phyloP scores from a whole-genome alignment of 2,329 filamentous ascomycete genomes.

The Chrysoporthe puriensis region DNA sequence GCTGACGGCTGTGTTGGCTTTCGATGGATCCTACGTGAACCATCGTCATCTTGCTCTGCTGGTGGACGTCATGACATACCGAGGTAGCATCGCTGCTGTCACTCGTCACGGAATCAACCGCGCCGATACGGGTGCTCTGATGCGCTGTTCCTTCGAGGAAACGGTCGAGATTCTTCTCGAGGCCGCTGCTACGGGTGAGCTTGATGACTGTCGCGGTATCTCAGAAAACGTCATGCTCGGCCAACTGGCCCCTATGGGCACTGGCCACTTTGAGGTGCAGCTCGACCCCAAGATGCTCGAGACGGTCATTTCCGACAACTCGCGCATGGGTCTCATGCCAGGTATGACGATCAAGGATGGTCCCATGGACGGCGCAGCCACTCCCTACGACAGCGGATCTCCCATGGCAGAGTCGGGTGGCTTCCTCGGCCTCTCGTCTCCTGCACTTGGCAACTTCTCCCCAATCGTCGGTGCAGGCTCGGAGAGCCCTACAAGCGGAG shows the following conservation, averaged over 20 bases:
- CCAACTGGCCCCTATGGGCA: conserved; percentile 95
- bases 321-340: conserved; percentile 79
- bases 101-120: conserved; percentile 99
- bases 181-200: conserved; percentile 89
- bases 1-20: conserved; percentile 89
- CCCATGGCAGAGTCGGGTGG: conserved; percentile 72
- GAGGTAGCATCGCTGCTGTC: conserved; percentile 91
- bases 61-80: conserved; percentile 96
- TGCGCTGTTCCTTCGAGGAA: conserved; percentile 99
- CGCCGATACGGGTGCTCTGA: conserved; percentile 94
- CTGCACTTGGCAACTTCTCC: conserved; percentile 69
- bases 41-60: conserved; percentile 94
- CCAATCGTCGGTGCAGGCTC: conserved; percentile 78
- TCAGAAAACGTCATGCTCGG: conserved; percentile 99
- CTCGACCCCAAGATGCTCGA: conserved; percentile 95
- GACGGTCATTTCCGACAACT: conserved; percentile 91
- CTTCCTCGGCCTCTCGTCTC: conserved; percentile 65
- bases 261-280: conserved; percentile 91
- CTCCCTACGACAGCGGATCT: conserved; percentile 89
- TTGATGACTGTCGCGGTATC: conserved; percentile 97
- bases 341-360: conserved; percentile 77
- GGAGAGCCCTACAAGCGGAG: conserved; percentile 62
- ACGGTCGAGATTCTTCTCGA: conserved; percentile 98
- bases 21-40: conserved; percentile 99
- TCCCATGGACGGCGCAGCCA: conserved; percentile 81